Base-by-base conservation (phyloP, 805 yeast species). In the Schwanniomyces pseudopolymorphus region DNA sequence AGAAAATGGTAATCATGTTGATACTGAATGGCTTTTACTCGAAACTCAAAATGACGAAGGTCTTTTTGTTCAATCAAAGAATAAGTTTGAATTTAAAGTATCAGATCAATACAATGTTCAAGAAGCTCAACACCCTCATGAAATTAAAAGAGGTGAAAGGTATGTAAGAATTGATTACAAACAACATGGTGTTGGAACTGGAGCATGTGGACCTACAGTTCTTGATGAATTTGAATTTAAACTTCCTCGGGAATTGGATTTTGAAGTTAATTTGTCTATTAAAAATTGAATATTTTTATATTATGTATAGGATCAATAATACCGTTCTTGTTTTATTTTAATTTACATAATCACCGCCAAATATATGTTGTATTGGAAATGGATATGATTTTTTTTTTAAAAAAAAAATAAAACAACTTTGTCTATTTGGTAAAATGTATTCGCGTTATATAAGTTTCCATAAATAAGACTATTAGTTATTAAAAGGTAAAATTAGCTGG, bases 1-100 rank as follows among this genome's bases (percentile, higher is more conserved):
- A 50, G 72, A 67, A 37, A 62, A 60, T 43, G 71, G 72, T 22
- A 68, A 67, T 47, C 64, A 64, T 26, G 51, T 55, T 21, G 69
- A 59, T 37, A 61, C 67, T 9, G 52, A 61, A 13, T 66, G 69
- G 70, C 47, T 61, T 10, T 33, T 42, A 17, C 26, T 48, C n/a
- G 45, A 47, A 28, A 37, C 33, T n/a, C 42, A 22, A 10, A 28
- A 43, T 8, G 21, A 47, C 10, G 11, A 19, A 9, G 55, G 47
- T 9, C 40, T 49, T 6, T 40, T 47, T 25, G 39, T 54, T 21
- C 13, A 35, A 5, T 21, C 43, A 13, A 19, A 37, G 6, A 25
- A 40, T 4, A 37, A 40, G 5, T 56, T 54, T 45, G 51, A 52
- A 3, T 56, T 54, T 43, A 56, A 55, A 43, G 49, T 49, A 7